A percentile compares a stretch with the other conserved stretches of the same genome.
phyloP scores from a whole-genome alignment of 805 yeast species.

The Starmerella etchellsii region DNA sequence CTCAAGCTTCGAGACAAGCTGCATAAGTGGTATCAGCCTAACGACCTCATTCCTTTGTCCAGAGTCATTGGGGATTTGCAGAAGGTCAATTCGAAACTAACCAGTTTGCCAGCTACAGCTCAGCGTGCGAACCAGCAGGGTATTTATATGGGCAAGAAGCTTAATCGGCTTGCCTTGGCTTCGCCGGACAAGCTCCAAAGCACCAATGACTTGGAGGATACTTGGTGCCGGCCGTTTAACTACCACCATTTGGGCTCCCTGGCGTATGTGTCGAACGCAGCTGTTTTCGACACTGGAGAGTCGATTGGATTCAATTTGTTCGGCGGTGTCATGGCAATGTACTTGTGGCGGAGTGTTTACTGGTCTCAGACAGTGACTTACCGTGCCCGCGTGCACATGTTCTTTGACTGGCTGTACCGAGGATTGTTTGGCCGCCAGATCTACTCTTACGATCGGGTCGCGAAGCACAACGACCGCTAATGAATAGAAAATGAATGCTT shows the following conservation, averaged over 20 bases:
- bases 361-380: conserved; percentile 55
- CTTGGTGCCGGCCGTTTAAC: conserved; percentile 43
- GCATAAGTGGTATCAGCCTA: conserved; percentile 14
- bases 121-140: conserved; percentile 67
- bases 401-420: conserved; percentile 58
- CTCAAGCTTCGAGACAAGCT: conserved; percentile 18
- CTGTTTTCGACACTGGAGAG: conserved; percentile 51
- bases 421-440: conserved; percentile 30
- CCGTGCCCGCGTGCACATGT: conserved; percentile 48
- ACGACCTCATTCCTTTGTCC: conserved; percentile 32
- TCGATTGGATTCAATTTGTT: conserved; percentile 39
- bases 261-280: conserved; percentile 59
- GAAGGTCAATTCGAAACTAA: conserved; percentile 48
- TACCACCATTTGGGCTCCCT: conserved; percentile 54
- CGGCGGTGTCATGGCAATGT: conserved; percentile 59
- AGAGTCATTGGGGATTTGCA: conserved; percentile 40
- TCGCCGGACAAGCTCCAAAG: conserved; percentile 22
- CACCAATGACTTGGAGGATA: conserved; percentile 43
- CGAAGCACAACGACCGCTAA: conserved; percentile 2
- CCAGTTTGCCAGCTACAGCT: conserved; percentile 61
- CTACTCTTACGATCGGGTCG: conserved; percentile 20
- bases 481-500: background rate
- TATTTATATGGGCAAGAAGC: conserved; percentile 46
- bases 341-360: conserved; percentile 59
- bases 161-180: conserved; percentile 36